Evolutionary conservation across 2,329 filamentous ascomycete genomes (phyloP).

Genomic region (Orbilia quercus): DNA sequence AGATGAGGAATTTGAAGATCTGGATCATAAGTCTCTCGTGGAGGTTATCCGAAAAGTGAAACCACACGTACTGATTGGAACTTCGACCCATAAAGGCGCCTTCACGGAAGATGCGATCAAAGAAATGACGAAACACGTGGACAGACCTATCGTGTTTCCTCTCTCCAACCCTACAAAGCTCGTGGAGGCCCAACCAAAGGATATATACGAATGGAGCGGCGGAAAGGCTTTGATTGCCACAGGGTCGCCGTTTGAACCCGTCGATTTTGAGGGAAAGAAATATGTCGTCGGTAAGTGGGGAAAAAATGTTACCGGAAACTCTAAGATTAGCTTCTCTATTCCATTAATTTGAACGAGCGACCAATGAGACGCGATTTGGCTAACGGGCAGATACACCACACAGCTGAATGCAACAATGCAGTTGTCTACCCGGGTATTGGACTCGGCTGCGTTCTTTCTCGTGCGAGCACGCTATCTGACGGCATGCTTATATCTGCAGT

Average conservation of each 20-base stretch:
- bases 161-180: slow-evolving; percentile 86
- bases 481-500: slow-evolving; percentile 85
- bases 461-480: slow-evolving; percentile 75
- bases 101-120: slow-evolving; percentile 80
- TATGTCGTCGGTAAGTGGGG: slow-evolving; percentile 68
- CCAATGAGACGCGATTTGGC: slow-evolving; percentile 64
- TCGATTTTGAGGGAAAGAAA: slow-evolving; percentile 70
- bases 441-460: slow-evolving; percentile 78
- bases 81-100: slow-evolving; percentile 78
- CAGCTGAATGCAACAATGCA: slow-evolving; percentile 87
- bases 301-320: neutral
- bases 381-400: slow-evolving; percentile 36
- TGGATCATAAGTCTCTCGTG: slow-evolving; percentile 71
- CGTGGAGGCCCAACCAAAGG: slow-evolving; percentile 81
- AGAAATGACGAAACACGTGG: slow-evolving; percentile 79
- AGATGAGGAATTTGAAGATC: slow-evolving; percentile 72
- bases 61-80: slow-evolving; percentile 85
- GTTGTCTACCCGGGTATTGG: slow-evolving; percentile 88
- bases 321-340: neutral
- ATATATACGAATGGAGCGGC: slow-evolving; percentile 81
- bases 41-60: slow-evolving; percentile 76
- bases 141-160: slow-evolving; percentile 81
- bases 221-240: slow-evolving; percentile 83
- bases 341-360: neutral
- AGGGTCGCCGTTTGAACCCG: slow-evolving; percentile 82